phyloP scores from a whole-genome alignment of 225 moss, liverwort and hornwort species.

The Polytrichum commune region DNA sequence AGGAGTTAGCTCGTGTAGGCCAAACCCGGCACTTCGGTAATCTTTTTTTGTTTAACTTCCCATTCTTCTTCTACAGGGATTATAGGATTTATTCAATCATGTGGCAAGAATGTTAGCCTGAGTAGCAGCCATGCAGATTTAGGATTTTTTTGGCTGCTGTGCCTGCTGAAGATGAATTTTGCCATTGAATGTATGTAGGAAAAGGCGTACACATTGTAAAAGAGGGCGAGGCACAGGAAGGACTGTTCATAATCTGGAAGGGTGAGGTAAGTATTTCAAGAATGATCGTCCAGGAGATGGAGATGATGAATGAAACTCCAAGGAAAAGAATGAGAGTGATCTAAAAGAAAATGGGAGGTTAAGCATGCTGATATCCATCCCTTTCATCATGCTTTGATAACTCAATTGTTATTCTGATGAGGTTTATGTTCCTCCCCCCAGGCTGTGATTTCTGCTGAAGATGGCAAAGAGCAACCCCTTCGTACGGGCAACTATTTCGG shows the following conservation, averaged over 20 bases:
- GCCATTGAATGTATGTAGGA: constrained; percentile 34
- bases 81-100: too few relatives aligned
- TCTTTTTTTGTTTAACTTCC: not conserved
- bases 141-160: not conserved
- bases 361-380: too few relatives aligned
- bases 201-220: constrained; percentile 47
- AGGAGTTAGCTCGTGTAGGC: constrained; percentile 18
- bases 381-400: too few relatives aligned
- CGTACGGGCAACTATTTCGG: constrained; percentile 69
- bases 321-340: too few relatives aligned
- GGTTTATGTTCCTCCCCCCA: constrained; percentile 11
- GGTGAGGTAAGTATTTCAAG: constrained; percentile 50
- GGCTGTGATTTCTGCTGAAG: constrained; percentile 18
- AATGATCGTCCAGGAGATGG: too few relatives aligned
- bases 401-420: too few relatives aligned
- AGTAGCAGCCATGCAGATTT: not conserved
- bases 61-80: not conserved
- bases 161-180: not conserved
- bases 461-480: constrained; percentile 15
- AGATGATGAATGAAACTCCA: too few relatives aligned
- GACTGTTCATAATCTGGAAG: constrained; percentile 69
- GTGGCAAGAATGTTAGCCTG: too few relatives aligned
- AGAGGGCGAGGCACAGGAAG: constrained; percentile 45
- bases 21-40: constrained; percentile 33
- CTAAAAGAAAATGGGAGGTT: too few relatives aligned